These are phyloP conservation scores for Cronartium quercuum DNA, from an alignment of 1,284 basidiomycete species.

Conservation along the genomic window DNA sequence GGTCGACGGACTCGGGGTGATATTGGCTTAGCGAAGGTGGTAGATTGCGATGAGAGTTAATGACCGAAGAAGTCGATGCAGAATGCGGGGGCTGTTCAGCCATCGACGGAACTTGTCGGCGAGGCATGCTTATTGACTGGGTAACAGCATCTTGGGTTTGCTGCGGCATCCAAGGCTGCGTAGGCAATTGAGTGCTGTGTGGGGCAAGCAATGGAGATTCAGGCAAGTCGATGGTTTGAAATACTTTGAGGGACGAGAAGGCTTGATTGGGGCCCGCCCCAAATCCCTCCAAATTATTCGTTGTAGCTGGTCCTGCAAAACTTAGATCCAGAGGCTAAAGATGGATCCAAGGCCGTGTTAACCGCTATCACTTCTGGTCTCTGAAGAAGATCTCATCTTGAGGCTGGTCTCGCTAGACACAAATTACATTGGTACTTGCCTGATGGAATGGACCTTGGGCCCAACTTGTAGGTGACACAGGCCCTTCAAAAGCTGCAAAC, in stretches of 20 bases:
- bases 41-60: background rate
- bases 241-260: background rate
- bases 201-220: background rate
- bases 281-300: background rate
- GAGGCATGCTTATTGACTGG: background rate
- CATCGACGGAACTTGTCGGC: background rate
- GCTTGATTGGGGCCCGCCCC: background rate
- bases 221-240: background rate
- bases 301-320: background rate
- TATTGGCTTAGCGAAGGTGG: background rate
- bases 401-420: background rate
- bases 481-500: slow-evolving; percentile 11
- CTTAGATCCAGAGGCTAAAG: background rate
- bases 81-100: background rate
- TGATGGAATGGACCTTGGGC: slow-evolving; percentile 26
- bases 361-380: too few relatives aligned
- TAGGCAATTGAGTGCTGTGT: background rate
- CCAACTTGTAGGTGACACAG: slow-evolving; percentile 12
- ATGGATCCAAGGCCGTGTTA: too few relatives aligned
- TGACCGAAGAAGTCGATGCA: background rate
- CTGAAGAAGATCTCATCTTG: too few relatives aligned
- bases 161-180: background rate
- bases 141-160: background rate
- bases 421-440: background rate
- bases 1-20: background rate